A percentile compares a stretch with the other conserved stretches of the same genome.
Conservation (phyloP, 768 basidiomycete species). For the Mycena vulgaris region DNA sequence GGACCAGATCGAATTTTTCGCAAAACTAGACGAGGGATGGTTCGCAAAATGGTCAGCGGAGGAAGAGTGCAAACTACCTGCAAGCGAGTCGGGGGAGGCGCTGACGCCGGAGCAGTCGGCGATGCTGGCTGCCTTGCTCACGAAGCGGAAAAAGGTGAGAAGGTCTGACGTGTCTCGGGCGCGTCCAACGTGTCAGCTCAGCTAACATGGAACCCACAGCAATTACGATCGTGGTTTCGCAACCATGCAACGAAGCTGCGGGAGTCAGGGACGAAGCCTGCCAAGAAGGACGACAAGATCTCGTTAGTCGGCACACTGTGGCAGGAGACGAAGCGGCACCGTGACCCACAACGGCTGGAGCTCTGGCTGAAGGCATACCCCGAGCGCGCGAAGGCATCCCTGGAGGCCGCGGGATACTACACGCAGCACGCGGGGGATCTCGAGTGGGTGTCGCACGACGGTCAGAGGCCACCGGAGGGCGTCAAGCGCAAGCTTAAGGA, state of each 20-base stretch:
- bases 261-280: not conserved
- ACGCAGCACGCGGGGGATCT: not conserved
- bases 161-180: not conserved
- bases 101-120: not conserved
- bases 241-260: not conserved
- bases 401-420: not conserved
- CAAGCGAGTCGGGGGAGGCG: not conserved
- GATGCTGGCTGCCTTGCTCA: not conserved
- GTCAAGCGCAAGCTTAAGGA: not conserved
- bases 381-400: not conserved
- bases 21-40: not conserved
- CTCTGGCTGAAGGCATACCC: slow-evolving; percentile 4
- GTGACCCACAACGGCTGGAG: slow-evolving; percentile 16
- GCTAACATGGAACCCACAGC: too few relatives aligned
- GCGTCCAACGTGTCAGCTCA: not conserved
- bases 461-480: not conserved
- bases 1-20: slow-evolving; percentile 12
- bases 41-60: not conserved
- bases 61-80: not conserved
- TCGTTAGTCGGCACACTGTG: not conserved
- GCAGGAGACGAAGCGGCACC: not conserved
- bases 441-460: not conserved
- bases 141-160: not conserved
- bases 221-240: slow-evolving; percentile 20
- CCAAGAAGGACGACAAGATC: not conserved